Base-by-base conservation (phyloP, 768 basidiomycete genomes). In the Punctularia strigosozonata region DNA sequence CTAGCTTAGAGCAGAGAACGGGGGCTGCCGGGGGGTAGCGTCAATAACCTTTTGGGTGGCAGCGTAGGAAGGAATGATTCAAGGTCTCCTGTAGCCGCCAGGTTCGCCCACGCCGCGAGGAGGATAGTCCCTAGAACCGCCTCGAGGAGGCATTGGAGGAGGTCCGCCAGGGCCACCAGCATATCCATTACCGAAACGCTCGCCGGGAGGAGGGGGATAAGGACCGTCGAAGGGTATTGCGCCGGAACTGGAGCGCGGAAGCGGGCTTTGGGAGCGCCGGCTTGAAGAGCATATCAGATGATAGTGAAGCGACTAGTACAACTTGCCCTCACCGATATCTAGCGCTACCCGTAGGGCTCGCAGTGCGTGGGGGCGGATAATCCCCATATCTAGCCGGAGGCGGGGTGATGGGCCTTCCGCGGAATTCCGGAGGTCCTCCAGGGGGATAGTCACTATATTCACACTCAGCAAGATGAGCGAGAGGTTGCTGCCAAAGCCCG, bases 401-500 rank as follows among this genome's bases (percentile, higher is more conserved):
- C n/a, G 53, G 53, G 4, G 52, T 46, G 15, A 47, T 37, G 4
- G 50, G 50, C 24, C 51, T 50, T 19, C 46, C 42, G 15, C 43
- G 51, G 22, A 47, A 45, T 17, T 53, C 51, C 19, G 36, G 31
- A 14, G 49, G 40, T 13, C 7, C 17, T 37, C n/a, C n/a, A n/a
- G 17, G 48, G 31, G 18, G 40, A 37, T 51, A 50, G 18, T 50
- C 48, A 17, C 48, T 51, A 32, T 5, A 41, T 4, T 25, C 8
- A n/a, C 10, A 32, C 15, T 17, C 24, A 35, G 26, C n/a, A 15
- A 17, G 37, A n/a, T 34, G 10, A 43, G 39, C n/a, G 36, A 15
- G 25, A 22, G 17, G n/a, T 8, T 21, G 43, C 20, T n/a, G 10
- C 46, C 43, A 48, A 21, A 55, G 45, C 25, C 66, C 64, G 15